Base-by-base conservation (phyloP, 495 filamentous ascomycete genomes). In the Talaromyces ruber region DNA sequence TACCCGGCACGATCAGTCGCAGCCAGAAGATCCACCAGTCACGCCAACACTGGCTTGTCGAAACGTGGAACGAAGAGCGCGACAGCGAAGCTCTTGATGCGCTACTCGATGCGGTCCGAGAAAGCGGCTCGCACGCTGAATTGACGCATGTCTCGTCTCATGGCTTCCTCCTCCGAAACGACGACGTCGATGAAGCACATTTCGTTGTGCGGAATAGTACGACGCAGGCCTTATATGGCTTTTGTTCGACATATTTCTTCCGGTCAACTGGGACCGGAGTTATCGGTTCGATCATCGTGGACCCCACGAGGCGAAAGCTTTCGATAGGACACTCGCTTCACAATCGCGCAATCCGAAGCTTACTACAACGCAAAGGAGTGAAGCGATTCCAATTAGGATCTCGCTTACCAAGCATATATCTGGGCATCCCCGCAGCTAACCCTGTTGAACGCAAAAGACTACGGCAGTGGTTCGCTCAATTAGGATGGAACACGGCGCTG, bases 161-260 rank as follows among this genome's bases (percentile, higher is more conserved):
- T 60, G 85, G 87, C 3, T 94, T 96, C 68, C 82, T 89, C 30
- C 74, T 95, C 5, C 83, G 81, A 67, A 81, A 84, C 69, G 79
- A 80, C 62, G 76, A 86, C 21, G 73, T 93, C 30, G 84, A 90
- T 55, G 90, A 93, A 71, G 77, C 87, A 9, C 92, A 96, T 67
- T 96, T 91, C 70, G 90, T 96, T 21, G 92, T 96, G 52, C 88
- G 92, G 7, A 96, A 96, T 73, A 93, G 88, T 74, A 92, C 86
- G 71, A 96, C 92, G 1, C 86, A 89, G 53, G 89, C 88, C 0
- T 74, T 96, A 8, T 95, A 93, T 71, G 92, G 92, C 24, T 96
- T 96, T 71, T 91, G 89, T 69, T 86, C 90, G 0, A 95, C 92
- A 9, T 96, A 94, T 68, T 91, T 82, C 71, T 86, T 88, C 72